These are phyloP conservation scores for Hyaloperonospora brassicae DNA, from an alignment of 352 stramenopile species.

Conservation along the genomic window DNA sequence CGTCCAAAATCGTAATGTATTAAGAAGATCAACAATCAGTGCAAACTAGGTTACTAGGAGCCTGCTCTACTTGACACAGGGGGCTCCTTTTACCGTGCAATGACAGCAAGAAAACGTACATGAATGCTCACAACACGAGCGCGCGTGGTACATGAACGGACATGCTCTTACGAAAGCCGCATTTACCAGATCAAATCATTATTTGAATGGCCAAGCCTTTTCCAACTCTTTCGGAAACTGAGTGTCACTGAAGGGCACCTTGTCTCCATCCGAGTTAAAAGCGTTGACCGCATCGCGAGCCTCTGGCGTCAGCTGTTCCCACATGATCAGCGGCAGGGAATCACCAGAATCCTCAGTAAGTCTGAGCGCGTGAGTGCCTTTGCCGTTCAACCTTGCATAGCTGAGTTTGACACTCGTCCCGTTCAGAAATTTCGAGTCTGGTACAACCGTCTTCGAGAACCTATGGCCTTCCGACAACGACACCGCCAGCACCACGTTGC, in stretches of 20 bases:
- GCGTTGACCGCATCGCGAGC: constrained; percentile 10
- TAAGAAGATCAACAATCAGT: too few relatives aligned
- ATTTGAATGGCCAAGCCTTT: constrained; percentile 11
- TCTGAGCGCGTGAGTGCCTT: constrained; percentile 3
- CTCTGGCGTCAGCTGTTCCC: constrained; percentile 13
- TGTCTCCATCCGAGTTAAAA: constrained; percentile 6
- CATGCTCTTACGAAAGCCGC: too few relatives aligned
- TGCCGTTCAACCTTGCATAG: constrained; percentile 7
- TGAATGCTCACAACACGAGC: too few relatives aligned
- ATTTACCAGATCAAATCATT: too few relatives aligned
- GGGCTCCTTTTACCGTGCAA: too few relatives aligned
- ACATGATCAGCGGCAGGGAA: constrained; percentile 17
- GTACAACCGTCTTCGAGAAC: constrained; percentile 7
- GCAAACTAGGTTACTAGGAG: too few relatives aligned
- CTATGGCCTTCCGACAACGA: constrained; percentile 3
- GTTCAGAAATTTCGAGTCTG: constrained; percentile 3
- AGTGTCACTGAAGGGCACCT: constrained; percentile 10
- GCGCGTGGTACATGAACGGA: too few relatives aligned
- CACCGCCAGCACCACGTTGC: constrained; percentile 9
- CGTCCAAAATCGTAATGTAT: too few relatives aligned
- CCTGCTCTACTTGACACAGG: too few relatives aligned
- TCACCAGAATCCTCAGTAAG: constrained; percentile 7
- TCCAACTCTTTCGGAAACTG: constrained; percentile 10
- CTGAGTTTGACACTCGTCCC: constrained; percentile 11
- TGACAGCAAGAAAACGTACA: too few relatives aligned